Conservation (phyloP, 345 rosid genomes). For the Bretschneidera sinensis region DNA sequence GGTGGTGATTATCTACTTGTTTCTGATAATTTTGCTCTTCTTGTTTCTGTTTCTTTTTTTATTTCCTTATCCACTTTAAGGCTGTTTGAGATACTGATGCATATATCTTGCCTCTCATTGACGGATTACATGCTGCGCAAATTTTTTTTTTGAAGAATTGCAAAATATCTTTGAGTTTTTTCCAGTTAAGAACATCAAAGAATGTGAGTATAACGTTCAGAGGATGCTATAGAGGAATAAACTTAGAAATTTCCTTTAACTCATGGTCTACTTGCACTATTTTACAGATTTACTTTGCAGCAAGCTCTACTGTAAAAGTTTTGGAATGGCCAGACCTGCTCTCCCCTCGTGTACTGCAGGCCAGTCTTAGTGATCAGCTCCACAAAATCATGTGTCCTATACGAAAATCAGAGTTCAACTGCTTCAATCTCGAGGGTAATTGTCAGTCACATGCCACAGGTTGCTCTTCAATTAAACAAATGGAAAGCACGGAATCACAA, state of each 20-base stretch:
- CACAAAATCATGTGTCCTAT: slow-evolving; percentile 13
- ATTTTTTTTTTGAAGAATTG: too few relatives aligned
- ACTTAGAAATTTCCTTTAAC: not conserved
- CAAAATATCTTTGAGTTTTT: too few relatives aligned
- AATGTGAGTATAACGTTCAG: too few relatives aligned
- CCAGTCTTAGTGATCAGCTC: slow-evolving; percentile 24
- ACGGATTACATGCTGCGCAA: too few relatives aligned
- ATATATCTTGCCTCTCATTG: too few relatives aligned
- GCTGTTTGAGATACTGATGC: too few relatives aligned
- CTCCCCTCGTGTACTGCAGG: slow-evolving; percentile 21
- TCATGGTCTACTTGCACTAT: not conserved
- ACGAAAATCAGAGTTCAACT: slow-evolving; percentile 8
- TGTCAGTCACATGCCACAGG: not conserved
- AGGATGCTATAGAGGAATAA: not conserved
- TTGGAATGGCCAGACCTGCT: slow-evolving; percentile 21
- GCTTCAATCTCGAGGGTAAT: slow-evolving; percentile 4
- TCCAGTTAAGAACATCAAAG: too few relatives aligned
- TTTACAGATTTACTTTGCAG: slow-evolving; percentile 26
- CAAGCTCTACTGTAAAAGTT: slow-evolving; percentile 22
- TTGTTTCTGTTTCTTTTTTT: too few relatives aligned
- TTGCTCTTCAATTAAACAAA: slow-evolving; percentile 6
- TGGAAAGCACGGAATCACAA: not conserved
- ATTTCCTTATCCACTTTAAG: too few relatives aligned
- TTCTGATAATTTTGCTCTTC: too few relatives aligned
- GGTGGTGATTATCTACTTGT: too few relatives aligned